Percentiles rank a stretch among this genome's conserved stretches.
These are phyloP conservation scores for Paramecium primaurelia DNA, from an alignment of 73 alveolate species.

Conservation along the genomic window DNA sequence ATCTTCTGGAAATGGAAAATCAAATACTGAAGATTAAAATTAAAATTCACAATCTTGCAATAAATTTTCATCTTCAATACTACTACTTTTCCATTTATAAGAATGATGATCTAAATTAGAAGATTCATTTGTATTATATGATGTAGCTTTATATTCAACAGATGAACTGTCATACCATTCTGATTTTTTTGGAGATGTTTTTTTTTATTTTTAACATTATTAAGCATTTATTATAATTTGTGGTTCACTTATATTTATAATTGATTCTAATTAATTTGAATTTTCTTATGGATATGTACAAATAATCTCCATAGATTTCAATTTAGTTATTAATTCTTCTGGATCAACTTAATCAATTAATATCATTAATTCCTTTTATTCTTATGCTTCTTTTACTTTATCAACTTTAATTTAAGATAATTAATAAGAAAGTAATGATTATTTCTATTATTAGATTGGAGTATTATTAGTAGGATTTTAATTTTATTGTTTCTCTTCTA, in stretches of 20 bases:
- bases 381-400: slow-evolving; percentile 13
- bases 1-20: slow-evolving; percentile 17
- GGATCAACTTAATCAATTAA: neutral
- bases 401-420: slow-evolving; percentile 18
- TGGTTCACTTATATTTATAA: neutral
- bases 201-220: neutral
- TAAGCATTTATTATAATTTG: neutral
- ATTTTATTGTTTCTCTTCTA: neutral
- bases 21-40: slow-evolving; percentile 21
- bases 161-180: neutral
- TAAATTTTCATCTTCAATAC: neutral
- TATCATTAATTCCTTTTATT: neutral
- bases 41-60: neutral
- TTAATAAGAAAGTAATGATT: neutral
- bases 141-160: slow-evolving; percentile 8
- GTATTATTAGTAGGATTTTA: neutral
- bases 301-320: neutral
- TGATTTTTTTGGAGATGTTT: neutral
- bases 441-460: neutral
- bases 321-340: neutral
- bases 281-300: neutral
- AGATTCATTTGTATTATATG: slow-evolving; percentile 10
- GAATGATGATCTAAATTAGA: slow-evolving; percentile 38
- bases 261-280: neutral
- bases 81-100: slow-evolving; percentile 2